A percentile compares a stretch with the other conserved stretches of the same genome.
phyloP scores from a whole-genome alignment of 140 eudicot genomes.

The Flaveria floridana region DNA sequence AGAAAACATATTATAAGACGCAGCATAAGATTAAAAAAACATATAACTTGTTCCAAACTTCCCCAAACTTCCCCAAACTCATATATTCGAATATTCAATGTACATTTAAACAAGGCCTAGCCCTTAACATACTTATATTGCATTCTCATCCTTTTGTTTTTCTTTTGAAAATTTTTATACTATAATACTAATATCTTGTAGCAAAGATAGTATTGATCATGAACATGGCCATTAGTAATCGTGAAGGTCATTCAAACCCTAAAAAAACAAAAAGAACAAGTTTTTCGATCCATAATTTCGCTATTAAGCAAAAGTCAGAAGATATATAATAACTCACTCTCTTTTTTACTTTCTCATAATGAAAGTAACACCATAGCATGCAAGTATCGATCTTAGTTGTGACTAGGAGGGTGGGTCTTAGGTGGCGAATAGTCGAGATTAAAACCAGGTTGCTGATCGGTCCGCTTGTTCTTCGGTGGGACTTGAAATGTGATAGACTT shows the following conservation, averaged over 20 bases:
- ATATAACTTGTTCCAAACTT: constrained; percentile 20
- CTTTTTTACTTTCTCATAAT: background rate
- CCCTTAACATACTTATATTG: constrained; percentile 8
- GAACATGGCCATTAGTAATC: background rate
- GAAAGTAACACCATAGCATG: constrained; percentile 26
- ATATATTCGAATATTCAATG: constrained; percentile 16
- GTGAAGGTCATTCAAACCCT: background rate
- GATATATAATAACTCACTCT: constrained; percentile 3
- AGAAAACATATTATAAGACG: constrained; percentile 1
- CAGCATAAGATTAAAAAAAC: background rate
- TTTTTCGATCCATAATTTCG: background rate
- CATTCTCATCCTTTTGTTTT: background rate
- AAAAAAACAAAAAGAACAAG: background rate
- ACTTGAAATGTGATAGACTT: constrained; percentile 40
- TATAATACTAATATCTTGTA: background rate
- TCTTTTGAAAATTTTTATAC: background rate
- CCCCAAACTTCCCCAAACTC: constrained; percentile 18
- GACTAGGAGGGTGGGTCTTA: constrained; percentile 76
- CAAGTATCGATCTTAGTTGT: constrained; percentile 47
- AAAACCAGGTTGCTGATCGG: constrained; percentile 54
- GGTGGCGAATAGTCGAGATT: constrained; percentile 83
- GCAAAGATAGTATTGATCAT: constrained; percentile 9
- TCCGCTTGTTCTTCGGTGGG: constrained; percentile 39
- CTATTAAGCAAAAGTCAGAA: constrained; percentile 8
- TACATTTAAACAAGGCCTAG: constrained; percentile 23